Base-by-base conservation (phyloP, 2,329 filamentous ascomycete species). In the Aspergillus phoenicis region DNA sequence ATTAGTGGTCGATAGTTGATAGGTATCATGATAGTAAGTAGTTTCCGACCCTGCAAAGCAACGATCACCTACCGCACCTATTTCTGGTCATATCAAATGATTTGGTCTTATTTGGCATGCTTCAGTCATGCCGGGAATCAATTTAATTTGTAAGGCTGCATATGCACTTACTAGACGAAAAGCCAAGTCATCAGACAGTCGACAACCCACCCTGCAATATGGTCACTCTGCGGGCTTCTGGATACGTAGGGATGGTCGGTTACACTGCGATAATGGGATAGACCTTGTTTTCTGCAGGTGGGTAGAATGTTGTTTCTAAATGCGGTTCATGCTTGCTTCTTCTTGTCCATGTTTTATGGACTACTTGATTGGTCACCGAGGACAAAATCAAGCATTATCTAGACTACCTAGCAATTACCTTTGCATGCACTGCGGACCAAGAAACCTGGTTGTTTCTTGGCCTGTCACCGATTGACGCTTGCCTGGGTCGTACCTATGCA, bases 361-460 rank as follows among this genome's bases (percentile, higher is more conserved):
- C 36, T 60, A 17, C 22, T 45, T 54, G 22, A 30, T 55, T 54
- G 43, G 47, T n/a, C 28, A n/a, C 30, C 24, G 43, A 20, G 20
- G 41, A 47, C 33, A 20, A 47, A 61, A 62, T 62, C 57, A 65
- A 66, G 64, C 66, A 63, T 64, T 66, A 60, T 65, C 61, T 20
- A 20, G 20, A 20, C 20, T 66, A 62, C 63, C 59, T 62, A 56
- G 47, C 48, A 58, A 57, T 60, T 58, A 52, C 55, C 28, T 51
- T 48, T 43, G 15, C 26, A 59, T 53, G 58, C 24, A 57, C 48
- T 56, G 52, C 13, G 51, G 56, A 63, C 55, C 63, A 64, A 64
- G 52, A 45, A 48, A 38, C 30, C 47, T 38, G 59, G 52, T 43
- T 52, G 51, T 49, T 57, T 63, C 63, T 66, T 65, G 61, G 64